Percentiles rank a stretch among this genome's conserved stretches.
Conservation (phyloP, 371 early-diverging fungal genomes). For the Massospora cicadina region DNA sequence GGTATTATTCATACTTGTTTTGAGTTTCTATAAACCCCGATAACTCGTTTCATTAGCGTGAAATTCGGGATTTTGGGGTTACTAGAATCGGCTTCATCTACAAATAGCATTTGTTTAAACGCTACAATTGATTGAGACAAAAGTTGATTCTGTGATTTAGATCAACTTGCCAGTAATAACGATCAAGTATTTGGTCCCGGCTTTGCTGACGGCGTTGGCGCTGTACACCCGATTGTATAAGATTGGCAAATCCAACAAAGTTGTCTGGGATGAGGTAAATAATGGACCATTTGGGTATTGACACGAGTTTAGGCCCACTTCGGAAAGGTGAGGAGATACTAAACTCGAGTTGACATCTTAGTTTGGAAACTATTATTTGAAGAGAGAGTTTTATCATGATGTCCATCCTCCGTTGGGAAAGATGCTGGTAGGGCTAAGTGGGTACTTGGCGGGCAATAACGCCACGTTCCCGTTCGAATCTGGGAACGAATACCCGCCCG, state of each 20-base stretch:
- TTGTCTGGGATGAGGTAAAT: slow-evolving; percentile 13
- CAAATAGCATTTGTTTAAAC: too few relatives aligned
- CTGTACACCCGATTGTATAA: slow-evolving; percentile 8
- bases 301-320: slow-evolving; percentile 15
- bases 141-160: background rate
- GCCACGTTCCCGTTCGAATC: slow-evolving; percentile 73
- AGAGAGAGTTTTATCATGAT: slow-evolving; percentile 93
- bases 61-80: too few relatives aligned
- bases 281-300: slow-evolving; percentile 1
- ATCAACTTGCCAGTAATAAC: background rate
- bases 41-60: too few relatives aligned
- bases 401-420: slow-evolving; percentile 99
- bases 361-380: slow-evolving; percentile 90
- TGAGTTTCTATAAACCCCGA: too few relatives aligned
- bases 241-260: slow-evolving; percentile 3
- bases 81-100: too few relatives aligned
- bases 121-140: too few relatives aligned
- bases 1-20: too few relatives aligned
- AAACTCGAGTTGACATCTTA: slow-evolving; percentile 15
- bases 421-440: slow-evolving; percentile 89
- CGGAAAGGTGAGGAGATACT: slow-evolving; percentile 13
- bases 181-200: background rate
- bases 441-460: slow-evolving; percentile 71
- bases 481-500: slow-evolving; percentile 63
- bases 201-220: slow-evolving; percentile 4